Percentiles rank a stretch among this genome's conserved stretches.
These are phyloP conservation scores for Rhododendron henanense DNA, from an alignment of 148 eudicot genomes.

Conservation along the genomic window DNA sequence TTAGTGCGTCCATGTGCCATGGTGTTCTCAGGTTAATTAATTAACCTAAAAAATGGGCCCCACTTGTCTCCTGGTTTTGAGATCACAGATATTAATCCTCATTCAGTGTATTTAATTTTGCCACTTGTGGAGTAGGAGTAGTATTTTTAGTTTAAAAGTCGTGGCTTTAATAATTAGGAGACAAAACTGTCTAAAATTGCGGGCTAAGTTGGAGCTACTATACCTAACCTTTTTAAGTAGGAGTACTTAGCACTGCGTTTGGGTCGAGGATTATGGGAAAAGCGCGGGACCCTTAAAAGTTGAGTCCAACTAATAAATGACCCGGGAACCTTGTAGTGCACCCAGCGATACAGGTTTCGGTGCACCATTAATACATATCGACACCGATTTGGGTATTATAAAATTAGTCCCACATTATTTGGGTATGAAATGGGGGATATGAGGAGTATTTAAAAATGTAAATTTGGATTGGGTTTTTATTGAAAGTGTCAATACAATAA, in stretches of 20 bases:
- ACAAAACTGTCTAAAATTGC: slow-evolving; percentile 2
- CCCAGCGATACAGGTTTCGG: no score
- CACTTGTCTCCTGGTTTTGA: slow-evolving; percentile 2
- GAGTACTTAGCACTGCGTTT: background rate
- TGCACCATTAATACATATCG: no score
- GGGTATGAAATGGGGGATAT: no score
- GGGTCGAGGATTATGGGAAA: background rate
- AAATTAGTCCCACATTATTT: no score
- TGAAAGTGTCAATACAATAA: background rate
- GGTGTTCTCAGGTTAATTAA: background rate
- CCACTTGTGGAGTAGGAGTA: background rate
- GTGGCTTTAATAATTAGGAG: background rate
- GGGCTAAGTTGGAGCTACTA: slow-evolving; percentile 3
- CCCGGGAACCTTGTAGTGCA: background rate
- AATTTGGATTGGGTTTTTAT: background rate
- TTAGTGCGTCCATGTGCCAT: background rate
- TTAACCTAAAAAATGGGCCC: background rate
- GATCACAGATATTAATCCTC: background rate
- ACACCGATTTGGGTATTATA: no score
- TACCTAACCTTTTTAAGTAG: background rate
- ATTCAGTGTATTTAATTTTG: background rate
- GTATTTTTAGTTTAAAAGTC: background rate
- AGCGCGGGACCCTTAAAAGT: background rate
- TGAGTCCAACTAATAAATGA: background rate
- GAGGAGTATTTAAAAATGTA: no score